phyloP scores from a whole-genome alignment of 108 stramenopile genomes.

The Hondaea fermentalgiana region DNA sequence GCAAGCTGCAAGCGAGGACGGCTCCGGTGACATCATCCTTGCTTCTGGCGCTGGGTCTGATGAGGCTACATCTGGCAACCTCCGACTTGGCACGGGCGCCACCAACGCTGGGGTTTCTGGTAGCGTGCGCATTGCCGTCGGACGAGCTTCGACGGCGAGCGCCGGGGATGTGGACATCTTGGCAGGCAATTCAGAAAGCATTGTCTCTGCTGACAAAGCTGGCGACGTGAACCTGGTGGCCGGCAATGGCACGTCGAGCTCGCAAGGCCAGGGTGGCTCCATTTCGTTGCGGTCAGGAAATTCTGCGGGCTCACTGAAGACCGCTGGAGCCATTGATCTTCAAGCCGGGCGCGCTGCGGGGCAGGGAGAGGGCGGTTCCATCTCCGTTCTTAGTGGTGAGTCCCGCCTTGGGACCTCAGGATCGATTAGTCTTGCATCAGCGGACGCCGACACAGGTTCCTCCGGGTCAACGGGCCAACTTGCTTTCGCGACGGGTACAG shows the following conservation, averaged over 20 bases:
- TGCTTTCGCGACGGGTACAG: background rate
- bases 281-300: background rate
- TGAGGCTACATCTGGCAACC: background rate
- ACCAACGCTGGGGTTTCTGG: constrained; percentile 17
- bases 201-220: background rate
- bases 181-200: constrained; percentile 29
- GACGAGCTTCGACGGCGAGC: background rate
- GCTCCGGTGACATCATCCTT: background rate
- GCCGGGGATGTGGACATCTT: constrained; percentile 29
- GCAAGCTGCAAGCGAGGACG: background rate
- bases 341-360: background rate
- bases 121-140: background rate
- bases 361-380: background rate
- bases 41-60: background rate
- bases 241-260: background rate
- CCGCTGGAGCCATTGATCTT: background rate
- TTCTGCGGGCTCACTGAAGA: background rate
- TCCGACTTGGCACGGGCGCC: constrained; percentile 20
- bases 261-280: background rate
- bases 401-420: background rate
- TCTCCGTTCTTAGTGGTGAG: background rate
- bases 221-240: background rate
- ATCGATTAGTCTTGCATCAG: background rate
- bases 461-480: background rate
- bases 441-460: background rate